Base-by-base conservation (phyloP, 176 grass and related monocot genomes). In the Aegilops longissima region DNA sequence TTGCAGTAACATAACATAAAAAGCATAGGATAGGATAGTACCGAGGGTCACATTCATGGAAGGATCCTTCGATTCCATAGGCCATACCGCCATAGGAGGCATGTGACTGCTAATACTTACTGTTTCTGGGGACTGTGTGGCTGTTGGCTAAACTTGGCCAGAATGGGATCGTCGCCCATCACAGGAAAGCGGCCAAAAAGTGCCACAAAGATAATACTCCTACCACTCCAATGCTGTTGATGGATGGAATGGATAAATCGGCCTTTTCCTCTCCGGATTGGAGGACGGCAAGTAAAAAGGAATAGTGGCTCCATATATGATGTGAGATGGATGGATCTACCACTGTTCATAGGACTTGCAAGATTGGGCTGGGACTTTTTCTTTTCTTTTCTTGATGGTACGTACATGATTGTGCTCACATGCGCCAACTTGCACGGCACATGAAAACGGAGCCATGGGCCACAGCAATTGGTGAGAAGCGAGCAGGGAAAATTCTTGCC, bases 361-460 rank as follows among this genome's bases (percentile, higher is more conserved):
- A 39, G 38, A 39, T 39, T 39, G 38, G 38, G 38, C 38, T 0
- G 38, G 38, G 8, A 9, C 8, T 39, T 39, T 39, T 39, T 39
- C 38, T 31, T 31, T 31, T 31, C 30, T 31, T 31, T 31, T 31
- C 38, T 2, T 39, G 38, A 39, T 39, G 8, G 38, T 39, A 13
- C 40, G 21, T 25, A 58, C 89, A 40, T 89, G 6, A 89, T 80
- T 77, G 71, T 66, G 14, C 4, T 52, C 80, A 84, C 78, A 42
- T 82, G 82, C 71, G 78, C 25, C 86, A 85, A 82, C 9, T 82
- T 82, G 86, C 77, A 61, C 6, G 54, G 30, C n/a, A 39, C 78
- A 63, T 71, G 73, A 72, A 49, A 49, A 49, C 45, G 8, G 0
- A 11, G 29, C 21, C 42, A 54, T 65, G 84, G 38, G 38, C 8